Percentiles rank a stretch among this genome's conserved stretches.
These are phyloP conservation scores for Suhomyces sp. DNA, from an alignment of 805 yeast genomes.

Conservation along the genomic window DNA sequence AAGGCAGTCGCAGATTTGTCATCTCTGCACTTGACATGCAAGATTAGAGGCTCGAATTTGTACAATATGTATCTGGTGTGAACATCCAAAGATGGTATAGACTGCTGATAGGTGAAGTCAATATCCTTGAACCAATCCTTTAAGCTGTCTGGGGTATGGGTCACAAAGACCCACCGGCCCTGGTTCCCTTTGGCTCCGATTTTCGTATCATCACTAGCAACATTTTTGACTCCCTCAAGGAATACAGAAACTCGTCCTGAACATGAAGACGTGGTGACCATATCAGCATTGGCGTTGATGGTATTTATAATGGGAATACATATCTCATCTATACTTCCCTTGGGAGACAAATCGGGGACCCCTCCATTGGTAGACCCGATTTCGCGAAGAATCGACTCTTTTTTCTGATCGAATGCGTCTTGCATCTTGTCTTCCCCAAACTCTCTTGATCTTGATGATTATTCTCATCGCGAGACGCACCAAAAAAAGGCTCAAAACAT, in stretches of 20 bases:
- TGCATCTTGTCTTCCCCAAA: conserved; percentile 20
- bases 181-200: conserved; percentile 85
- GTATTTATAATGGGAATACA: conserved; percentile 70
- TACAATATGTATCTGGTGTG: conserved; percentile 58
- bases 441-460: background rate
- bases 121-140: conserved; percentile 46
- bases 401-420: conserved; percentile 69
- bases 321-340: conserved; percentile 75
- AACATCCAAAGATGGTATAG: conserved; percentile 2
- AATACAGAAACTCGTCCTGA: conserved; percentile 85
- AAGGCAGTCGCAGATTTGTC: conserved; percentile 55
- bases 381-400: conserved; percentile 50
- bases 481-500: background rate
- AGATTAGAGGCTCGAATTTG: conserved; percentile 82
- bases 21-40: conserved; percentile 78
- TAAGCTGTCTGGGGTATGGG: conserved; percentile 57
- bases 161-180: conserved; percentile 79
- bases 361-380: conserved; percentile 42
- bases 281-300: conserved; percentile 58
- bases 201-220: conserved; percentile 21
- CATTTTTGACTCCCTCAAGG: conserved; percentile 63
- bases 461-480: background rate
- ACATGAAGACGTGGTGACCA: conserved; percentile 87
- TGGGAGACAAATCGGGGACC: conserved; percentile 73
- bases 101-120: conserved; percentile 16